Evolutionary conservation across 176 grass and related monocot species (phyloP), one percentile per base, ranked within the genome.

Genomic region (Aegilops sharonensis): DNA sequence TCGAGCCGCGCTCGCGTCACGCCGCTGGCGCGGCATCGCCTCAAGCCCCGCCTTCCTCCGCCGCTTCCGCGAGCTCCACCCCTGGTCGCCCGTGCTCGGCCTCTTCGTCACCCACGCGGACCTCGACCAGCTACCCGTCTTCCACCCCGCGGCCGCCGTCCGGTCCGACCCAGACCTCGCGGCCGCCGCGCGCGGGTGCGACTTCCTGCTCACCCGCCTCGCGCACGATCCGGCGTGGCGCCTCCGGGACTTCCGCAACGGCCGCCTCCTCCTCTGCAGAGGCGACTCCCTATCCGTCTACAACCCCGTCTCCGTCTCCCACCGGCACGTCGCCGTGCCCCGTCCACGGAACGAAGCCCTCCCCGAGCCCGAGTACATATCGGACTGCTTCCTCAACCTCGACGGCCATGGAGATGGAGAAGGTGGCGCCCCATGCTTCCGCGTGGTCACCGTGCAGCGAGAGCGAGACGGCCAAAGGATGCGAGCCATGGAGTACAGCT

Each of bases 401-500:
- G 48, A 20, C 57, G 50, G 68, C 50, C 50, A 25, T 37, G 56
- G 68, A 40, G 39, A 40, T 40, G 39, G 39, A 40, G 2, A 40
- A 40, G 39, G 39, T 40, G 39, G 39, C 2, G 2, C 8, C 2
- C 39, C 40, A 0, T 42, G 57, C 40, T 42, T 42, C 40, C 40
- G 9, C 9, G 40, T 42, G 40, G 40, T 42, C 40, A 42, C 40
- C 6, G 52, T 83, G 52, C 81, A 83, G 81, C 81, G 9, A 3
- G 40, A 72, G 40, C 40, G 40, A 42, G 40, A 42, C 34, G 34
- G 71, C 24, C 52, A 6, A 9, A 5, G 24, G 68, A 18, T 83
- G 81, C 81, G 68, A 21, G 68, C 68, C 25, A 35, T 14, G 9
- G 81, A 83, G 23, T 83, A 83, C 35, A 8, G 21, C 68, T 83